These are phyloP conservation scores for Fragaria ananassa DNA, from an alignment of 306 rosid species.

Conservation along the genomic window DNA sequence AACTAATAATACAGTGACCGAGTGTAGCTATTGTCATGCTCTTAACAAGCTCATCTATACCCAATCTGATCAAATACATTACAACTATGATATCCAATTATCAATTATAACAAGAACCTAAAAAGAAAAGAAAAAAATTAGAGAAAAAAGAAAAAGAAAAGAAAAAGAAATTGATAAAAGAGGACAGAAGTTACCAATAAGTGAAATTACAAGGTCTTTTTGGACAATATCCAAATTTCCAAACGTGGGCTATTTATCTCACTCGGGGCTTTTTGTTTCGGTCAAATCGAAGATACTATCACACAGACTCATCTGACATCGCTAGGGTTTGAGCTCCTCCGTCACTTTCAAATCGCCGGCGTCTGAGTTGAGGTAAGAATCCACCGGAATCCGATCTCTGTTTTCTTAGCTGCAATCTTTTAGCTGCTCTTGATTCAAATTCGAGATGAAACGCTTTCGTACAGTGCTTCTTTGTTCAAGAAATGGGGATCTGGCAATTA, in stretches of 20 bases:
- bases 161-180: too few species aligned
- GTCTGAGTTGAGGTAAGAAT: slow-evolving; percentile 30
- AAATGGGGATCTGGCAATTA: slow-evolving; percentile 3
- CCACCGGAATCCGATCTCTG: not conserved
- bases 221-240: slow-evolving; percentile 3
- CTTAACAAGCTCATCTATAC: too few species aligned
- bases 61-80: too few species aligned
- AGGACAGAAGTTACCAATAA: not conserved
- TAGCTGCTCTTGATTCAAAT: slow-evolving; percentile 12
- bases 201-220: slow-evolving; percentile 13
- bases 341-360: slow-evolving; percentile 11
- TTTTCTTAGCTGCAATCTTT: not conserved
- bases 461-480: not conserved
- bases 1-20: too few species aligned
- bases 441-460: not conserved
- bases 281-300: slow-evolving; percentile 30
- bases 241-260: not conserved
- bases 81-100: too few species aligned
- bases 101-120: not conserved
- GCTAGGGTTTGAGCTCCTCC: slow-evolving; percentile 43
- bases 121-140: not conserved
- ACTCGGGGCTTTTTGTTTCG: slow-evolving; percentile 7
- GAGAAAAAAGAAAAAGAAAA: too few species aligned
- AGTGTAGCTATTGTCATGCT: too few species aligned
- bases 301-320: not conserved